Evolutionary conservation across 768 basidiomycete genomes (phyloP).

Genomic region (Tephrocybe rancida): DNA sequence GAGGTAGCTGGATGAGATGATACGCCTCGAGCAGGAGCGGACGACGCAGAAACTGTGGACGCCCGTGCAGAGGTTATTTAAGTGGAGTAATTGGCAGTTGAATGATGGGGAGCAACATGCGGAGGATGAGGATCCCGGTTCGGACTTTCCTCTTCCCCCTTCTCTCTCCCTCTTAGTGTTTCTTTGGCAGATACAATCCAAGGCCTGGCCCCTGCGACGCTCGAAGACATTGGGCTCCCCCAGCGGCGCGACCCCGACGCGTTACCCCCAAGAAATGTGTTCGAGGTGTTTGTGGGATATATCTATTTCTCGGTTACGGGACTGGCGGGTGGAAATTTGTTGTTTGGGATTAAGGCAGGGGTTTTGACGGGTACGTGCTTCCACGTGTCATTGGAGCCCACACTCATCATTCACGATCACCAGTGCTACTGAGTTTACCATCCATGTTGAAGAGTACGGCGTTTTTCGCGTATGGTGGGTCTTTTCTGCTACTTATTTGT

Average conservation of each 20-base stretch:
- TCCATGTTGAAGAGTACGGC: conserved; percentile 58
- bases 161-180: background rate
- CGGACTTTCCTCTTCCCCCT: background rate
- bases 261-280: conserved; percentile 61
- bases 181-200: conserved; percentile 45
- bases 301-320: conserved; percentile 41
- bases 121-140: conserved; percentile 77
- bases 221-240: conserved; percentile 58
- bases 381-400: too few species aligned
- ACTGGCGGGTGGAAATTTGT: conserved; percentile 56
- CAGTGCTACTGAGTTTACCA: conserved; percentile 63
- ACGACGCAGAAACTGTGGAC: conserved; percentile 54
- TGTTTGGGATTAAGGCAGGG: conserved; percentile 76
- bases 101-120: conserved; percentile 43
- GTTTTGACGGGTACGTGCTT: conserved; percentile 52
- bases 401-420: too few species aligned
- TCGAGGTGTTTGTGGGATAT: conserved; percentile 53
- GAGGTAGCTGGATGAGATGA: conserved; percentile 60
- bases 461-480: conserved; percentile 57
- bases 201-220: conserved; percentile 45
- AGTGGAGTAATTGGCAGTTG: conserved; percentile 48
- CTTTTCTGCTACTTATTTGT: background rate
- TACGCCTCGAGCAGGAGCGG: conserved; percentile 54
- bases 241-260: conserved; percentile 72
- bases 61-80: conserved; percentile 44